phyloP scores from a whole-genome alignment of 768 basidiomycete genomes.

The Glaciozyma martinii region DNA sequence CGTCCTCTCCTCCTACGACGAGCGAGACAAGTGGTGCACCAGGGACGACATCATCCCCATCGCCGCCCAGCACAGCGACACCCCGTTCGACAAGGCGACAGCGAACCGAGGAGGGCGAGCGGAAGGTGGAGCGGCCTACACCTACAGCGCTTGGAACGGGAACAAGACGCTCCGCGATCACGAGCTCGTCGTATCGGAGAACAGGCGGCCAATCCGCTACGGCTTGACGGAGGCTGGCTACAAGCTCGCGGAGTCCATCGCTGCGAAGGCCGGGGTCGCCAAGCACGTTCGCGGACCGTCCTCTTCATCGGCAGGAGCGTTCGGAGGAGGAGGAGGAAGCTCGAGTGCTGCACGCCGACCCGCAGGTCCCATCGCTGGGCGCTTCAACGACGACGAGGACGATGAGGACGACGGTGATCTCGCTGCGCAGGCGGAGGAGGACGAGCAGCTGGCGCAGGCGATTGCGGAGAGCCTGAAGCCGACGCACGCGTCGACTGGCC shows the following conservation, averaged over 20 bases:
- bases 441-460: not conserved
- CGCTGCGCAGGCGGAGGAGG: not conserved
- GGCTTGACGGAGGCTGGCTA: slow-evolving; percentile 14
- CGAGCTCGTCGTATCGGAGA: slow-evolving; percentile 6
- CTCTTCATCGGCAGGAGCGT: not conserved
- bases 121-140: not conserved
- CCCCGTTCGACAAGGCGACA: slow-evolving; percentile 11
- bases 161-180: slow-evolving; percentile 8
- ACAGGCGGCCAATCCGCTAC: slow-evolving; percentile 7
- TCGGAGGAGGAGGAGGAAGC: not conserved
- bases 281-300: slow-evolving; percentile 2
- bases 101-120: not conserved
- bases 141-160: slow-evolving; percentile 20
- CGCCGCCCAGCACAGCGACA: not conserved
- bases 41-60: slow-evolving; percentile 7
- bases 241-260: slow-evolving; percentile 18
- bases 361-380: not conserved
- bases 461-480: not conserved
- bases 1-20: slow-evolving; percentile 9
- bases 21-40: not conserved
- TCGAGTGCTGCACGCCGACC: not conserved
- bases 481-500: not conserved
- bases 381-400: too few relatives aligned
- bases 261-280: not conserved
- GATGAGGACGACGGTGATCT: not conserved